phyloP scores from a whole-genome alignment of 306 rosid species.

The Prosopis cineraria region DNA sequence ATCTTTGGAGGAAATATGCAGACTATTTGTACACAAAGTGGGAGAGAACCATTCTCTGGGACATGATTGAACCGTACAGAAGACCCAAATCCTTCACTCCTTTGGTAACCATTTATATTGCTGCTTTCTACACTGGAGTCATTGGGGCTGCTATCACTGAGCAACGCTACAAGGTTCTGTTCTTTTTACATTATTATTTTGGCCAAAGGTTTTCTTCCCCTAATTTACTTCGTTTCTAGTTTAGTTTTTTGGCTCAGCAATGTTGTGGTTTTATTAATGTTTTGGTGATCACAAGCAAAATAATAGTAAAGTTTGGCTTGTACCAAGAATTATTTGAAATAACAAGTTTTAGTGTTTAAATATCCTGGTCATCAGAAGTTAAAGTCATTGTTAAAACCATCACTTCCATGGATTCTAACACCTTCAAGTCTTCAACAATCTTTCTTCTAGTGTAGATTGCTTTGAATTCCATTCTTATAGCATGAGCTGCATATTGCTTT shows the following conservation, averaged over 20 bases:
- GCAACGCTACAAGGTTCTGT: conserved; percentile 83
- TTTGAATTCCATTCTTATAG: no score
- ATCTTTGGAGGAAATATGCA: conserved; percentile 85
- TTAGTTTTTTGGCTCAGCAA: neutral
- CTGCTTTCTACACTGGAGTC: conserved; percentile 89
- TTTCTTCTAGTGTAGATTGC: neutral
- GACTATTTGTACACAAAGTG: conserved; percentile 79
- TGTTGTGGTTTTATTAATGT: neutral
- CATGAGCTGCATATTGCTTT: neutral
- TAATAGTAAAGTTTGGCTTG: neutral
- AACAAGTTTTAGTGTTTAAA: neutral
- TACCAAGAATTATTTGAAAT: neutral
- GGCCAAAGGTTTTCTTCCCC: neutral
- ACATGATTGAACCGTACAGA: conserved; percentile 79
- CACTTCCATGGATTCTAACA: neutral
- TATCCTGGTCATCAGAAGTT: neutral
- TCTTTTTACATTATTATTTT: neutral
- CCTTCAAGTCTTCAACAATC: neutral
- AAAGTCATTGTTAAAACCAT: neutral
- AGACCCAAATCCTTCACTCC: conserved; percentile 89
- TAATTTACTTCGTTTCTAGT: neutral
- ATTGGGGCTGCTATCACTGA: conserved; percentile 85
- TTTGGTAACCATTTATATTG: conserved; percentile 62
- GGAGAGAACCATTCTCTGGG: conserved; percentile 90
- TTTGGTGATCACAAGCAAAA: neutral